Evolutionary conservation across 2,329 filamentous ascomycete genomes (phyloP).

Genomic region (Nemania diffusa): DNA sequence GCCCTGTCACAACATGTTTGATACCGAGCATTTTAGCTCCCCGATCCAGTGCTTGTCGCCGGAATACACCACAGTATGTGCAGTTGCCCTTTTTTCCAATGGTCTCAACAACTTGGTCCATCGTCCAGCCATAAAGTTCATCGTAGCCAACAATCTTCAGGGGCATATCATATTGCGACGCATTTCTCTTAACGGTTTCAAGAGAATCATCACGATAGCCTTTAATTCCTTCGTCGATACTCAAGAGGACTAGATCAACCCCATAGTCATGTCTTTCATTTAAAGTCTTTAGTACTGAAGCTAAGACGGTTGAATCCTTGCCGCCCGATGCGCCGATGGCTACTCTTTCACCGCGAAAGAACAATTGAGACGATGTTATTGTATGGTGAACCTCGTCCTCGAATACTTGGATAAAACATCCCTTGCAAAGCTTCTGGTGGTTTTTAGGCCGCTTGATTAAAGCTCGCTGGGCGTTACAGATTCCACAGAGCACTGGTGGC

Average conservation of each 20-base stretch:
- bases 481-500: slow-evolving; percentile 79
- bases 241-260: slow-evolving; percentile 84
- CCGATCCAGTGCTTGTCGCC: slow-evolving; percentile 91
- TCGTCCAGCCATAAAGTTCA: slow-evolving; percentile 97
- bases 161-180: slow-evolving; percentile 88
- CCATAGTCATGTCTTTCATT: slow-evolving; percentile 91
- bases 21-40: slow-evolving; percentile 89
- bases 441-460: slow-evolving; percentile 96
- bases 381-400: slow-evolving; percentile 95
- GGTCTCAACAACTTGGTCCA: slow-evolving; percentile 97
- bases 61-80: slow-evolving; percentile 97
- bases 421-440: slow-evolving; percentile 89
- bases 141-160: slow-evolving; percentile 93
- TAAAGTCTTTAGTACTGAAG: slow-evolving; percentile 91
- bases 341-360: slow-evolving; percentile 82
- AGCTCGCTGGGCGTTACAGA: slow-evolving; percentile 80
- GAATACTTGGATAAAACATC: slow-evolving; percentile 87
- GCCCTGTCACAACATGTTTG: slow-evolving; percentile 93
- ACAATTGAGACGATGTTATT: slow-evolving; percentile 83
- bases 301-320: slow-evolving; percentile 96
- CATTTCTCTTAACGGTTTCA: slow-evolving; percentile 96
- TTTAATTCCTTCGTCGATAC: slow-evolving; percentile 96
- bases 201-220: slow-evolving; percentile 96
- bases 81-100: slow-evolving; percentile 99
- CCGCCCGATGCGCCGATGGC: slow-evolving; percentile 97